Percentiles rank a stretch among this genome's conserved stretches.
Evolutionary conservation across 768 basidiomycete species (phyloP).

Genomic region (Leccinum uliginosum): DNA sequence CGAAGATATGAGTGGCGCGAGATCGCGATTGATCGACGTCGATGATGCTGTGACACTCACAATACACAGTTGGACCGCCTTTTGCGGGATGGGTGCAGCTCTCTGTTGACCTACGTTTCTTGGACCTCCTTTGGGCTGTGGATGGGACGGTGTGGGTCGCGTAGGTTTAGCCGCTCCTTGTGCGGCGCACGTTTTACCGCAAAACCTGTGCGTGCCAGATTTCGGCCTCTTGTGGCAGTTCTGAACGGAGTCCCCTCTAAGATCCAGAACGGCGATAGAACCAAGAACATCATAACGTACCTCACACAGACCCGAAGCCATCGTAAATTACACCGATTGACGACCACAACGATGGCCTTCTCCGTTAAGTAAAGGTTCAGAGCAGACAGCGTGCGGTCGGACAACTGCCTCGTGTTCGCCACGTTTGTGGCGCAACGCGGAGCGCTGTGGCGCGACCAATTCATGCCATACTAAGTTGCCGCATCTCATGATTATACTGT

Average conservation of each 20-base stretch:
- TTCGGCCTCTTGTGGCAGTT: conserved; percentile 55
- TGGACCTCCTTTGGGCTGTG: conserved; percentile 10
- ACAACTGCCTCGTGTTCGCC: conserved; percentile 23
- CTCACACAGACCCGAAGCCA: conserved; percentile 28
- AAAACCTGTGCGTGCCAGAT: conserved; percentile 50
- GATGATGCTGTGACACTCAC: conserved; percentile 21
- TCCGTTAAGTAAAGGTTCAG: conserved; percentile 9
- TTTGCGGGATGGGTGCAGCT: conserved; percentile 15
- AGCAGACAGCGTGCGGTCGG: conserved; percentile 2
- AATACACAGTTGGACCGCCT: conserved; percentile 20
- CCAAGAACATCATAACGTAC: conserved; percentile 16
- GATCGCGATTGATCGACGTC: conserved; percentile 28
- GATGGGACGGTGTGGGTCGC: conserved; percentile 11
- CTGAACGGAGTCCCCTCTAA: conserved; percentile 27
- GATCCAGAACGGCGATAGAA: conserved; percentile 1
- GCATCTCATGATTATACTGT: neutral
- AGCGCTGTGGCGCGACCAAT: neutral
- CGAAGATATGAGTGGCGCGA: conserved; percentile 11
- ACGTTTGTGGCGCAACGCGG: conserved; percentile 13
- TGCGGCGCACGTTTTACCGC: conserved; percentile 52
- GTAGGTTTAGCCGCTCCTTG: conserved; percentile 29
- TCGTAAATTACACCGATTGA: conserved; percentile 16
- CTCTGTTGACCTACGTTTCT: conserved; percentile 11
- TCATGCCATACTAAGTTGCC: neutral
- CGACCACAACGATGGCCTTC: conserved; percentile 4